Base-by-base conservation (phyloP, 2,329 filamentous ascomycete genomes). In the Diplodia intermedia region DNA sequence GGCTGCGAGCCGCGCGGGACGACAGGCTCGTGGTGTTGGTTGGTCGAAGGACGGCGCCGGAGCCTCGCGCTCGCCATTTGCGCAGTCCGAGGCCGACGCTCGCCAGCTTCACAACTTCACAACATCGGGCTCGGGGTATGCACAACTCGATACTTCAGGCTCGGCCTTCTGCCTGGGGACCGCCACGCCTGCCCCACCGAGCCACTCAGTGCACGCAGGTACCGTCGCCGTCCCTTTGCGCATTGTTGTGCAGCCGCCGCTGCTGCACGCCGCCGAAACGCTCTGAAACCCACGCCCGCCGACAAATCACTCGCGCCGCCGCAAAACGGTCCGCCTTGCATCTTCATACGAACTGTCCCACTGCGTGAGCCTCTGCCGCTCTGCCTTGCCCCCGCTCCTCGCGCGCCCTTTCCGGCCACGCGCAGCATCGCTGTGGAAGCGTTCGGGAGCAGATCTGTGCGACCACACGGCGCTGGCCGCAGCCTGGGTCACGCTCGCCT, bases 241-340 rank as follows among this genome's bases (percentile, higher is more conserved):
- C 60, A 36, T 38, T 23, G 60, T 52, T 63, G 43, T 52, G 60
- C 60, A 63, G 60, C 55, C 36, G 55, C 55, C 38, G 3, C 36
- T 56, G 55, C 60, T 63, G 60, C 60, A 52, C 47, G 60, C 43
- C 60, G 47, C 60, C 47, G 60, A 52, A 63, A 63, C 60, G 60
- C 60, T 63, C 43, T 63, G 60, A 63, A 52, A 63, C 60, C 36
- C 33, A 11, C 33, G 33, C 26, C 26, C 1, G 26, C 31, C 31
- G 8, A 33, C 31, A 33, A 33, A 9, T 33, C 8, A 11, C 36
- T 38, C 33, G 33, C 33, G 33, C 33, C 33, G 33, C 33, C 33
- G 20, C 33, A 26, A 31, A 57, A 57, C 5, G n/a, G 55, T n/a
- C 14, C 56, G 33, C 9, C 15, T 23, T 9, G n/a, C 33, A 36